These are phyloP conservation scores for Xerocomus nothofagi DNA, from an alignment of 1,284 basidiomycete species.

Conservation along the genomic window DNA sequence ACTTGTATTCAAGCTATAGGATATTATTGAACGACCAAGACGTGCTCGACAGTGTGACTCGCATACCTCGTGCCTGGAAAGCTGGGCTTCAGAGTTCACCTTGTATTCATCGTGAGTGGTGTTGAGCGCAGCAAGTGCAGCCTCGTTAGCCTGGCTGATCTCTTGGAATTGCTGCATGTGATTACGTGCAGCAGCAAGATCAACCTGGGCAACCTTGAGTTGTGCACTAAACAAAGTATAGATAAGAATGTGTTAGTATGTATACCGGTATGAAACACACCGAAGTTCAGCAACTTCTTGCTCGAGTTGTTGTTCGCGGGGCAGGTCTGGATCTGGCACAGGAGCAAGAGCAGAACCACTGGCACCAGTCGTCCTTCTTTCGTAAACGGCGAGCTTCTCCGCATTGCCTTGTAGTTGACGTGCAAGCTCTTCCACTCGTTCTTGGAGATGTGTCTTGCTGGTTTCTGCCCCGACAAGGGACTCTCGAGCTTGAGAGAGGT, in stretches of 20 bases:
- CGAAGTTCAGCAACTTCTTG: constrained; percentile 82
- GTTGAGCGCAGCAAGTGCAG: constrained; percentile 69
- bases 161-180: constrained; percentile 84
- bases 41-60: neutral
- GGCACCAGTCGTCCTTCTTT: constrained; percentile 54
- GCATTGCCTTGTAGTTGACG: constrained; percentile 74
- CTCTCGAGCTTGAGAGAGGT: constrained; percentile 73
- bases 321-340: constrained; percentile 46
- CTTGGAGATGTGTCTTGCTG: constrained; percentile 78
- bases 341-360: constrained; percentile 32
- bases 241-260: neutral
- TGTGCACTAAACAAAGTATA: constrained; percentile 50
- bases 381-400: constrained; percentile 86
- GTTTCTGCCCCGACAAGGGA: constrained; percentile 75
- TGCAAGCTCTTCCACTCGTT: constrained; percentile 70
- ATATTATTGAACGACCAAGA: constrained; percentile 3
- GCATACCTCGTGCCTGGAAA: constrained; percentile 66
- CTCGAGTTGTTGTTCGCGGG: constrained; percentile 78
- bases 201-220: constrained; percentile 74
- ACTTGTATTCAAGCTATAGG: constrained; percentile 62
- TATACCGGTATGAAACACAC: constrained; percentile 40
- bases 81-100: constrained; percentile 61
- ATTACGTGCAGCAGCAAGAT: constrained; percentile 64
- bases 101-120: constrained; percentile 80
- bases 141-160: constrained; percentile 80